Percentiles rank a stretch among this genome's conserved stretches.
Evolutionary conservation across 225 moss, liverwort and hornwort species (phyloP).

Genomic region (Antitrichia curtipendula): DNA sequence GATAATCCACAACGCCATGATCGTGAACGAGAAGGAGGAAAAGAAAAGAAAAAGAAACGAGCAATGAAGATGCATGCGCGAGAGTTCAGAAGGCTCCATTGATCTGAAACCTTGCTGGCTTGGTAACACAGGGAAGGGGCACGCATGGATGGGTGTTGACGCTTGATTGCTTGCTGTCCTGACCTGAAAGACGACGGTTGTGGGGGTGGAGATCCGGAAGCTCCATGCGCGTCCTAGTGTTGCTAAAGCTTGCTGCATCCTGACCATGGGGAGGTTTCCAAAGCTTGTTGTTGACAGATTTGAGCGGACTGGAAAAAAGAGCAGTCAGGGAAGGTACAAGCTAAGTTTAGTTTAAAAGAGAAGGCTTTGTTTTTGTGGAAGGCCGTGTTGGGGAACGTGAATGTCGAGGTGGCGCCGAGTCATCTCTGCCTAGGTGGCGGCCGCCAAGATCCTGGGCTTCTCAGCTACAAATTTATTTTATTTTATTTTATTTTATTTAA

Average conservation of each 20-base stretch:
- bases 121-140: background rate
- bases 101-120: background rate
- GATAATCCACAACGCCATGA: slow-evolving; percentile 13
- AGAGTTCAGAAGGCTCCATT: background rate
- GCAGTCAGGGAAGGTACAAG: too few species aligned
- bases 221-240: background rate
- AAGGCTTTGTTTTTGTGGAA: background rate
- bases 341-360: background rate
- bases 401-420: background rate
- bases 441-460: background rate
- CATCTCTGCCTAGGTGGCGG: background rate
- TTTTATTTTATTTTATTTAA: too few species aligned
- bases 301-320: background rate
- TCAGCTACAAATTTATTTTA: background rate
- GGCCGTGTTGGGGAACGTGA: background rate
- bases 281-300: background rate
- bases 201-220: background rate
- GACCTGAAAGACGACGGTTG: background rate
- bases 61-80: background rate
- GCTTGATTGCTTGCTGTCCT: background rate
- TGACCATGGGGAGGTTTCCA: background rate
- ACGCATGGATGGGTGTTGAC: background rate
- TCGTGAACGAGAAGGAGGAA: too few species aligned
- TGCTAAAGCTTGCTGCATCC: background rate
- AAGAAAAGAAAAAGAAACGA: background rate